Evolutionary conservation across 768 basidiomycete species (phyloP), one percentile per base, ranked within the genome.

Genomic region (Russula sp.): DNA sequence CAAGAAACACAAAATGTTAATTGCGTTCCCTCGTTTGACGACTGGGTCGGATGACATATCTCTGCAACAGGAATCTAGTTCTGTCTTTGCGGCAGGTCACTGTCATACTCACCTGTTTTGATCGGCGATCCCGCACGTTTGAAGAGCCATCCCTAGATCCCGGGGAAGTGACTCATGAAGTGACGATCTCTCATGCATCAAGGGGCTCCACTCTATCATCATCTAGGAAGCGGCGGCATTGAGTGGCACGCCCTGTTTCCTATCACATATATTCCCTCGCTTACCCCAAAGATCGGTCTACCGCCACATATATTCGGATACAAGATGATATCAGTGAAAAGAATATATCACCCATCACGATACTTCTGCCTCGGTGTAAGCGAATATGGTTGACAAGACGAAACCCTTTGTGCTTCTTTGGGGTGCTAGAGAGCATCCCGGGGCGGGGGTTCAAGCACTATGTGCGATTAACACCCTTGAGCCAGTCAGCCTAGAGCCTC

Each of bases 241-340:
- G 72, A 59, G 78, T 68, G 67, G 76, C 75, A 82, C 44, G 18
- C 44, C 44, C 18, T 13, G 77, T 44, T 72, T 62, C 62, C 75
- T 69, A 67, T 84, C 84, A 65, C 75, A 84, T 42, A 83, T 65
- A 57, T 78, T 75, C 20, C 82, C 74, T 70, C 84, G 83, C 51
- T 73, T 71, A 65, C 81, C 79, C 57, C 80, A 73, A 69, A 80
- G 78, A 63, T 78, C 75, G 59, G 83, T 74, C 82, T 84, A 68
- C 57, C 55, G 37, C 52, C 31, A 59, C 58, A 61, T 56, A 55
- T 57, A 59, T 52, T 53, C 57, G 66, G 70, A 66, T 66, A 66
- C 54, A 35, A 39, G 50, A 40, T 37, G 56, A 50, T 45, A 48
- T 40, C 42, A 52, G 56, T 64, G 66, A 62, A 66, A 64, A 59